A percentile compares a stretch with the other conserved stretches of the same genome.
Conservation (phyloP, 2,329 filamentous ascomycete genomes). For the Passalora sequoiae region DNA sequence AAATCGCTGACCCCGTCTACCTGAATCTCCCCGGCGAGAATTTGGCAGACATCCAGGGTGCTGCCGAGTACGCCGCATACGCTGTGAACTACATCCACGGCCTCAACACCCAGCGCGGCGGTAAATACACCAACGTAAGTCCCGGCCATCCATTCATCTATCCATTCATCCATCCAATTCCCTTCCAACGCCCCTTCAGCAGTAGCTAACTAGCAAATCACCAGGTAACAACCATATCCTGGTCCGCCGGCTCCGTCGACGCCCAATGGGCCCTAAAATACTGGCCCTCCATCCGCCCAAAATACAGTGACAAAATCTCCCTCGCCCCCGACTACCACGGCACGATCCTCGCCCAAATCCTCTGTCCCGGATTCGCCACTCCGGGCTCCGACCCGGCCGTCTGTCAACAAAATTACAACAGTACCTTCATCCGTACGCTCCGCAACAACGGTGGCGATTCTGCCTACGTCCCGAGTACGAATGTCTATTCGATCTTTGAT, state of each 20-base stretch:
- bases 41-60: slow-evolving; percentile 47
- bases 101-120: slow-evolving; percentile 1
- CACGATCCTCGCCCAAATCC: slow-evolving; percentile 37
- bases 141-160: not conserved
- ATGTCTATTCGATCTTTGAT: slow-evolving; percentile 47
- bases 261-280: slow-evolving; percentile 56
- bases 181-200: not conserved
- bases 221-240: slow-evolving; percentile 45
- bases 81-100: slow-evolving; percentile 52
- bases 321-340: slow-evolving; percentile 51
- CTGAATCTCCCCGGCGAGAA: slow-evolving; percentile 49
- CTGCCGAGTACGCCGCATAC: slow-evolving; percentile 53
- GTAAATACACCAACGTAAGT: not conserved
- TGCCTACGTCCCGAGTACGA: slow-evolving; percentile 53
- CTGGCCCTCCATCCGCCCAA: slow-evolving; percentile 47
- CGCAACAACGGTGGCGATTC: slow-evolving; percentile 45
- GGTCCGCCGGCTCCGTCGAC: slow-evolving; percentile 52
- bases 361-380: slow-evolving; percentile 28
- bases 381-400: slow-evolving; percentile 37
- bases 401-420: slow-evolving; percentile 46
- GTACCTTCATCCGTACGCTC: slow-evolving; percentile 41
- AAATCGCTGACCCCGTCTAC: slow-evolving; percentile 49
- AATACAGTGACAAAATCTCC: slow-evolving; percentile 46
- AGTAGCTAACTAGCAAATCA: not conserved
- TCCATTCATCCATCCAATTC: not conserved